Evolutionary conservation across 331 rosid species (phyloP).

Genomic region (Acacia pycnantha): DNA sequence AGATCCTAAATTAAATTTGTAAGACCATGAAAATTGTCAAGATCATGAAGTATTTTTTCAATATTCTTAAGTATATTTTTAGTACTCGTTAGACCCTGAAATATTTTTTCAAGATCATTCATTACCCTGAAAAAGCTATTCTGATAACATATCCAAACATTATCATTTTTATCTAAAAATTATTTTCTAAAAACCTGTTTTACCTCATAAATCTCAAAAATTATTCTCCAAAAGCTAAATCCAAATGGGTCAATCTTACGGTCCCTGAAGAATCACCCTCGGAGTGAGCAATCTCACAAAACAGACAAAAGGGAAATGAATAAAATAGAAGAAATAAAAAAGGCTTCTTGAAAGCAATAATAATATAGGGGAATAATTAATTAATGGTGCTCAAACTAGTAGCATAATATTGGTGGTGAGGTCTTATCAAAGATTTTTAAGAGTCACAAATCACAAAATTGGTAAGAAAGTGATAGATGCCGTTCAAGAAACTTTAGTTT

Average conservation of each 20-base stretch:
- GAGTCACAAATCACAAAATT: background rate
- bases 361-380: background rate
- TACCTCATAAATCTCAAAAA: too few species aligned
- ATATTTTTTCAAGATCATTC: too few species aligned
- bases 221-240: too few species aligned
- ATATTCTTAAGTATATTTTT: too few species aligned
- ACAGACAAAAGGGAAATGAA: background rate
- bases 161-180: too few species aligned
- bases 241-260: background rate
- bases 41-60: too few species aligned
- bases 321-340: background rate
- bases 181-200: too few species aligned
- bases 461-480: background rate
- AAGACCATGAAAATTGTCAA: too few species aligned
- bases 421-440: constrained; percentile 13
- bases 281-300: background rate
- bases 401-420: background rate
- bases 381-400: background rate
- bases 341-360: background rate
- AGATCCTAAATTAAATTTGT: too few species aligned
- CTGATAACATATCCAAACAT: too few species aligned
- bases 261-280: background rate
- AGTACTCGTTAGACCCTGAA: too few species aligned
- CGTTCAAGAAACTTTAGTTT: background rate
- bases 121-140: too few species aligned